Evolutionary conservation across 2,329 filamentous ascomycete genomes (phyloP), one percentile per base, ranked within the genome.

Genomic region (Cyphellophora attinorum): DNA sequence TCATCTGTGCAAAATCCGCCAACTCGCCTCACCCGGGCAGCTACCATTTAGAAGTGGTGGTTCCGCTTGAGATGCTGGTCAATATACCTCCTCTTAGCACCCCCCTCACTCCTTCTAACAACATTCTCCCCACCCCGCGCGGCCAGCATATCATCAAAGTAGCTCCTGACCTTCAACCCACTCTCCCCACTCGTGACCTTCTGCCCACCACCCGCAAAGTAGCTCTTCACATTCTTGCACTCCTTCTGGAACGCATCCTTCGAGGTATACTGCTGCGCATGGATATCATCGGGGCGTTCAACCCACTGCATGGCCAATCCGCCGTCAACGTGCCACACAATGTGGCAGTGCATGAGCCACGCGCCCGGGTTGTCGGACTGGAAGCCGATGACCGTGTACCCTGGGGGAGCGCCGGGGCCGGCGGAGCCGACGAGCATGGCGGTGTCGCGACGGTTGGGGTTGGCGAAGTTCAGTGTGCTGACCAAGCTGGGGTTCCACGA

Each of bases 341-440:
- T 79, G 53, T 89, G 83, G 57, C 82, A 88, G 58, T 86, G 82
- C 61, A 86, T 82, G 3, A 81, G 56, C 77, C 77, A 82, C 14
- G 81, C 63, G 23, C 73, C 61, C 2, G 61, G 61, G 38, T 63
- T 64, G 36, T 64, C 55, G 11, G 58, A 56, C 14, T 57, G 46
- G 42, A 68, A 67, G 1, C 64, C 51, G 8, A 89, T 51, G 8
- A 85, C 73, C 15, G 81, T 69, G 54, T 81, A 76, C 1, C 82
- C 42, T 3, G 36, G 18, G 8, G 30, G 23, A 17, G 25, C 12
- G 11, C 27, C 29, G 2, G 33, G 33, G 19, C 21, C 33, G 19
- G 33, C 31, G 19, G 73, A 66, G 0, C 79, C 77, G 13, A 68
- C 69, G 1, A 85, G 57, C 2, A 80, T 70, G 0, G 81, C 56